Conservation (phyloP, 441 rosid species). For the Kokia cookei region DNA sequence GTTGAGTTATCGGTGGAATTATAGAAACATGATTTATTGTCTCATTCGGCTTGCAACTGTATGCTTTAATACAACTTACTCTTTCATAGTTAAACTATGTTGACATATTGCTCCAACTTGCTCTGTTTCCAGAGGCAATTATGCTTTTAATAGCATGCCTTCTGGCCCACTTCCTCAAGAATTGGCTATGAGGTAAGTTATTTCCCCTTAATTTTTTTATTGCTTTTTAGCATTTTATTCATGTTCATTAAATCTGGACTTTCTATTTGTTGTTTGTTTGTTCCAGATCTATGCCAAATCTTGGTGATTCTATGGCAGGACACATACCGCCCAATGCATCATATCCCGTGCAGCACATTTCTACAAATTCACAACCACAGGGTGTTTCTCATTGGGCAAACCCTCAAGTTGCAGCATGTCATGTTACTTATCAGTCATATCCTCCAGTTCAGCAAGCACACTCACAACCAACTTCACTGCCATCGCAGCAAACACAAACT, state of each 20-base stretch:
- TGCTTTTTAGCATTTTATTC: not conserved
- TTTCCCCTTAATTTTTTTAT: not conserved
- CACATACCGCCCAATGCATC: slow-evolving; percentile 36
- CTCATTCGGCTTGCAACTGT: not conserved
- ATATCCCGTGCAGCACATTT: slow-evolving; percentile 40
- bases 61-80: not conserved
- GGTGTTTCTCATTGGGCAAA: slow-evolving; percentile 38
- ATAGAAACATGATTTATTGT: not conserved
- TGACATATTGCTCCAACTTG: not conserved
- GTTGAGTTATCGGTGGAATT: not conserved
- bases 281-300: slow-evolving; percentile 34
- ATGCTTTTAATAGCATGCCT: slow-evolving; percentile 21
- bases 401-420: slow-evolving; percentile 30
- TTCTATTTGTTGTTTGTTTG: slow-evolving; percentile 6
- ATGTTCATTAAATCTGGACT: slow-evolving; percentile 3
- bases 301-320: slow-evolving; percentile 36
- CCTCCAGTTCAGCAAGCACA: slow-evolving; percentile 32
- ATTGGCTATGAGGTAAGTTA: slow-evolving; percentile 25
- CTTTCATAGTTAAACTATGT: not conserved
- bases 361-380: slow-evolving; percentile 37
- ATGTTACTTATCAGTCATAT: slow-evolving; percentile 32
- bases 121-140: slow-evolving; percentile 31
- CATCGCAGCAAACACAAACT: slow-evolving; percentile 24
- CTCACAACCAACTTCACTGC: slow-evolving; percentile 34
- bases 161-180: slow-evolving; percentile 32